phyloP scores from a whole-genome alignment of 1,284 basidiomycete genomes.

The Microbotryomycetes sp. region DNA sequence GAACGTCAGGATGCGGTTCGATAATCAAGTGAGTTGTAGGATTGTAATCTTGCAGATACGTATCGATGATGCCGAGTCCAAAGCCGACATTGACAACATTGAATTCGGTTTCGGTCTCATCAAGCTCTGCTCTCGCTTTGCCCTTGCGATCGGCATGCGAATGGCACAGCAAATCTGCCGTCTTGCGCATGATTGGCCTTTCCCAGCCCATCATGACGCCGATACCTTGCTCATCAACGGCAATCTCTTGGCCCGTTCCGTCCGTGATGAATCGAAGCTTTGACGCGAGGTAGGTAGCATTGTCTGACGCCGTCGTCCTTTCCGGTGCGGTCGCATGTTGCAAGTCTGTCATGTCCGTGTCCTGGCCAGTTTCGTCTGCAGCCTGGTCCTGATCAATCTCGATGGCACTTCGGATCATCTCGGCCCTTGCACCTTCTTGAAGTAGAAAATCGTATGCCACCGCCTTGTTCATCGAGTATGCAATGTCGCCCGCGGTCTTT shows the following conservation, averaged over 20 bases:
- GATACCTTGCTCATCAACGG: slow-evolving; percentile 51
- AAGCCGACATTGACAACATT: slow-evolving; percentile 86
- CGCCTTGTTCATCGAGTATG: slow-evolving; percentile 70
- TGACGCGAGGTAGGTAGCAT: slow-evolving; percentile 65
- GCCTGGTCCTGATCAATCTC: slow-evolving; percentile 15
- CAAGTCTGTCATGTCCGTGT: slow-evolving; percentile 46
- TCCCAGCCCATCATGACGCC: slow-evolving; percentile 97
- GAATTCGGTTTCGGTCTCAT: slow-evolving; percentile 45
- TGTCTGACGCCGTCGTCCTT: slow-evolving; percentile 59
- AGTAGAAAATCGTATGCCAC: slow-evolving; percentile 66
- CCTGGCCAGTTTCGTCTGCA: slow-evolving; percentile 40
- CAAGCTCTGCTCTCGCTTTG: background rate
- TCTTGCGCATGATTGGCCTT: slow-evolving; percentile 65
- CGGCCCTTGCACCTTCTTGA: slow-evolving; percentile 70
- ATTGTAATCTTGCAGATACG: slow-evolving; percentile 20
- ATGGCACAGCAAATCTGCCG: slow-evolving; percentile 55
- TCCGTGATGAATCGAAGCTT: slow-evolving; percentile 64
- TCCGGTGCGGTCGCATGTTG: slow-evolving; percentile 27
- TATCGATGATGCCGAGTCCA: slow-evolving; percentile 67
- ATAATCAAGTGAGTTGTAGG: slow-evolving; percentile 79
- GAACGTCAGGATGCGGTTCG: slow-evolving; percentile 88
- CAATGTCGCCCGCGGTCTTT: slow-evolving; percentile 79
- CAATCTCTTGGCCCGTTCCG: slow-evolving; percentile 69
- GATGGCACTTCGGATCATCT: slow-evolving; percentile 44
- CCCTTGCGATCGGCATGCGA: slow-evolving; percentile 23